Conservation (phyloP, 2,329 filamentous ascomycete species). For the Cordyceps fumosorosea region DNA sequence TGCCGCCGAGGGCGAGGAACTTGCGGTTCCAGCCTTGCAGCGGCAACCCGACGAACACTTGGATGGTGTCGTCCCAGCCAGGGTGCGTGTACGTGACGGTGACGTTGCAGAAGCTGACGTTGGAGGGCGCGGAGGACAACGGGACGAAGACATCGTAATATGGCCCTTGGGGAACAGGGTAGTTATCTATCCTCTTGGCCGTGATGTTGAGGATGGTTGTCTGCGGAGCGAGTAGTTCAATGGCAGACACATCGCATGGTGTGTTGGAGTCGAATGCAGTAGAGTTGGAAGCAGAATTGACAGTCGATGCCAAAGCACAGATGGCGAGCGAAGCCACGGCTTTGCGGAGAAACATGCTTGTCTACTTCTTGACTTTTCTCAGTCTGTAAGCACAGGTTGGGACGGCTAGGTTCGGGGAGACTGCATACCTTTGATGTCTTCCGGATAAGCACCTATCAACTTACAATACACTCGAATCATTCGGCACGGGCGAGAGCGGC, state of each 20-base stretch:
- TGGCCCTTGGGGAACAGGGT: neutral
- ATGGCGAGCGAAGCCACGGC: neutral
- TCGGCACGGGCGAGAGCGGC: neutral
- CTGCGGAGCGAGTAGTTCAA: neutral
- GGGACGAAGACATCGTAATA: neutral
- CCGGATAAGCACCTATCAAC: too few relatives aligned
- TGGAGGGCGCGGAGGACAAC: neutral
- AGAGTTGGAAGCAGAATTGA: neutral
- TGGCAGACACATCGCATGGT: neutral
- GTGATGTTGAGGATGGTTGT: neutral
- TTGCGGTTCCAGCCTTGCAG: neutral
- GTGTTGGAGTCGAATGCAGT: neutral
- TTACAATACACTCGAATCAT: too few relatives aligned
- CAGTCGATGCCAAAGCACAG: neutral
- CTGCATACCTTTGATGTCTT: too few relatives aligned
- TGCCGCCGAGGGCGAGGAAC: neutral
- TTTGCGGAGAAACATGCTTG: neutral
- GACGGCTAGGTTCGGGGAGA: too few relatives aligned
- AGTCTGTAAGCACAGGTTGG: too few relatives aligned
- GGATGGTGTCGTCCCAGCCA: neutral
- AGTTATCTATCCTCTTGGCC: neutral
- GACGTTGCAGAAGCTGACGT: constrained; percentile 6
- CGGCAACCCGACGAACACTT: neutral
- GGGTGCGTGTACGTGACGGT: constrained; percentile 1
- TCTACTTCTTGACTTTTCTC: neutral